These are phyloP conservation scores for Pythium folliculosum DNA, from an alignment of 352 stramenopile species.

Conservation along the genomic window DNA sequence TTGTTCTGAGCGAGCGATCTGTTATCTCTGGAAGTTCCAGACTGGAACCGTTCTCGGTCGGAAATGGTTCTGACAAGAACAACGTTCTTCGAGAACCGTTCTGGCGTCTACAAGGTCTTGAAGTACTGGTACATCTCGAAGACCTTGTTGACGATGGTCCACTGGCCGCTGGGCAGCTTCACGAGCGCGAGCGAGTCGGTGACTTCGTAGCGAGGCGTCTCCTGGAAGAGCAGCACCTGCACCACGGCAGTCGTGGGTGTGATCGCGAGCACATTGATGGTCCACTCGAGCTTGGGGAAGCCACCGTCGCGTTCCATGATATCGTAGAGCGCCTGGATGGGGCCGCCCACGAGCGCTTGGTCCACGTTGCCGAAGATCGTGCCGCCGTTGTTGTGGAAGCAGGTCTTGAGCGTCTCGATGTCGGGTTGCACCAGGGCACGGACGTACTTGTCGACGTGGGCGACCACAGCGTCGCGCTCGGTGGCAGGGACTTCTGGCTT, in stretches of 20 bases:
- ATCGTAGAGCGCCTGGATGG: constrained; percentile 17
- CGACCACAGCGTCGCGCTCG: constrained; percentile 1
- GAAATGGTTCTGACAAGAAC: not conserved
- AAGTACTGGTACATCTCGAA: constrained; percentile 26
- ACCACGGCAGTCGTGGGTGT: constrained; percentile 5
- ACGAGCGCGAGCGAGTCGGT: constrained; percentile 21
- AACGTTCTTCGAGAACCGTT: no score
- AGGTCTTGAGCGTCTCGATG: constrained; percentile 16
- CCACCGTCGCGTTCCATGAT: constrained; percentile 16
- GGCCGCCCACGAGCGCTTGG: constrained; percentile 1
- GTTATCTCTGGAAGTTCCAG: not conserved
- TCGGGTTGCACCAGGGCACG: constrained; percentile 10
- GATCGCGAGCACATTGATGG: constrained; percentile 15
- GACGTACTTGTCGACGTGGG: constrained; percentile 15
- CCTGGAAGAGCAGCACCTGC: constrained; percentile 15
- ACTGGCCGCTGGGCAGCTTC: constrained; percentile 10
- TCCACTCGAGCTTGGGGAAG: constrained; percentile 15
- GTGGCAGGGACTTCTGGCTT: not conserved
- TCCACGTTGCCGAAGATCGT: constrained; percentile 13
- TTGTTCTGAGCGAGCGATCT: not conserved
- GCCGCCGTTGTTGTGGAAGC: constrained; percentile 14
- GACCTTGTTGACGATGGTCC: constrained; percentile 26
- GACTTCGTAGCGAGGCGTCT: constrained; percentile 16
- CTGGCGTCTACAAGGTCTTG: constrained; percentile 1
- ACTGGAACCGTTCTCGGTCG: no score